These are phyloP conservation scores for Dryas integrifolia DNA, from an alignment of 331 rosid genomes.

Conservation along the genomic window DNA sequence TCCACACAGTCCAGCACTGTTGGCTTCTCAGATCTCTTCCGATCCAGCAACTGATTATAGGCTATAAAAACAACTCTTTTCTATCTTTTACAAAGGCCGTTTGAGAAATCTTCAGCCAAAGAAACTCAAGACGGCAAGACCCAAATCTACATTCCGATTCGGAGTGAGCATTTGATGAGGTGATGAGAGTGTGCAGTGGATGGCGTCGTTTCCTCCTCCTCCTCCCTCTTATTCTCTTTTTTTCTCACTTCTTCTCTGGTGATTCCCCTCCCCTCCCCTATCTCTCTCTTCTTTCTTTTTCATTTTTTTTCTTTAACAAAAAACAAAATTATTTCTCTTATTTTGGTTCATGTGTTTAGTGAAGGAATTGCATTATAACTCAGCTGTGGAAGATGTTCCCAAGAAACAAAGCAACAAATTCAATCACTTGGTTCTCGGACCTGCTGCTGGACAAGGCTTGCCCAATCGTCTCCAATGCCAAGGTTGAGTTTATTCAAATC, in stretches of 20 bases:
- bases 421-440: constrained; percentile 81
- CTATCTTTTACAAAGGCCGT: too few relatives aligned
- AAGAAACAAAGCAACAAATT: constrained; percentile 53
- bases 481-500: constrained; percentile 38
- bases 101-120: too few relatives aligned
- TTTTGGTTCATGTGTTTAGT: constrained; percentile 32
- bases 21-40: too few relatives aligned
- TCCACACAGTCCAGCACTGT: too few relatives aligned
- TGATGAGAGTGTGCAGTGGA: constrained; percentile 58
- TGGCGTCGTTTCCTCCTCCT: constrained; percentile 61
- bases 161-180: background rate
- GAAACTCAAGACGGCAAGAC: too few relatives aligned
- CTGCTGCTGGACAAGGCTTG: constrained; percentile 89
- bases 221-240: constrained; percentile 63
- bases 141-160: too few relatives aligned
- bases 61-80: too few relatives aligned
- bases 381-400: constrained; percentile 39
- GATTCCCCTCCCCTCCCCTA: constrained; percentile 13
- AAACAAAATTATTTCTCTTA: background rate
- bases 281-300: background rate
- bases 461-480: constrained; percentile 79
- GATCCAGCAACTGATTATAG: too few relatives aligned
- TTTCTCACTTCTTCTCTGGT: constrained; percentile 67
- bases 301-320: background rate
- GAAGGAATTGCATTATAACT: constrained; percentile 51